Base-by-base conservation (phyloP, 2,329 filamentous ascomycete genomes). In the Claviceps spartinae region DNA sequence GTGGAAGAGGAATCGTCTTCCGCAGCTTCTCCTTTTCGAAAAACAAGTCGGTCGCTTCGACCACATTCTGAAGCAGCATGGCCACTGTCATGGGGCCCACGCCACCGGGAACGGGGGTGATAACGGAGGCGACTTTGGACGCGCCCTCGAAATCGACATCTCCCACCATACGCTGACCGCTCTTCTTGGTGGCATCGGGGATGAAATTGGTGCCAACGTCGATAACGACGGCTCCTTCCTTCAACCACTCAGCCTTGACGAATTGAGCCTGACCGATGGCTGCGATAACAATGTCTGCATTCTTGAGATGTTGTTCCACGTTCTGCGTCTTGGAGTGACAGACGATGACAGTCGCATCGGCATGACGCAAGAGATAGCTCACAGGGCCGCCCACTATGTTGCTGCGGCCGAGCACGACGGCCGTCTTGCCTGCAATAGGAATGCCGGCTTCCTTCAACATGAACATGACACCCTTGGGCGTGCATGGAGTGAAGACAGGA, bases 61-160 rank as follows among this genome's bases (percentile, higher is more conserved):
- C 85, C 8, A 97, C 90, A 64, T 98, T 98, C 69, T 95, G 87
- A 61, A 98, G 74, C 47, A 98, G 76, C 93, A 98, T 98, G 54
- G 93, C 93, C 57, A 98, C 90, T 3, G 93, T 98, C 93, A 98
- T 98, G 49, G 93, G 93, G 0, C 93, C 93, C 54, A 98, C 93
- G 67, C 93, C 93, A 53, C 93, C 93, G 1, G 93, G 93, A 2
- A 98, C 93, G 1, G 93, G 93, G 2, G 93, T 98, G 63, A 98
- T 96, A 62, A 86, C 80, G 2, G 90, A 95, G 20, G 90, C 93
- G 43, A 96, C 86, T 65, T 94, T 76, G 16, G 77, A 78, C 16
- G 91, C 91, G 44, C 86, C 82, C 49, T 89, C 88, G 61, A 83
- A 97, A 62, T 98, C 89, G 43, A 98, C 93, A 66, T 98, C 93